These are phyloP conservation scores for Alternaria sp. DNA, from an alignment of 2,329 filamentous ascomycete genomes.

Conservation along the genomic window DNA sequence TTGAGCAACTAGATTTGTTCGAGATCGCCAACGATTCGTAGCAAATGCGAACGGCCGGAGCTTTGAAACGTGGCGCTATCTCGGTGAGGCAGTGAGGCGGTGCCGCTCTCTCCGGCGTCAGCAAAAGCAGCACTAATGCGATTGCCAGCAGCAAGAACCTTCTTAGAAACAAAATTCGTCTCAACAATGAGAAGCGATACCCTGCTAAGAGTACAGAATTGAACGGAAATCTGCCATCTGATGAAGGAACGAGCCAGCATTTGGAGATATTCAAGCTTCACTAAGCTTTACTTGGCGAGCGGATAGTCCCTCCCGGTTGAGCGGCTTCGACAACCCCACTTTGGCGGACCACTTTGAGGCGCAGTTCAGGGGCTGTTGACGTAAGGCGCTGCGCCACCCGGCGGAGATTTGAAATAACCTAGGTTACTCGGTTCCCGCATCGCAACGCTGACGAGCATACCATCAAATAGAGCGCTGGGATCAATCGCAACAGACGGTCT, in stretches of 20 bases:
- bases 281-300: conserved; percentile 26
- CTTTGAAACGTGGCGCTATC: conserved; percentile 19
- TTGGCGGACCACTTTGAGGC: conserved; percentile 6
- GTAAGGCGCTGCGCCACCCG: conserved; percentile 14
- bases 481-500: too few relatives aligned
- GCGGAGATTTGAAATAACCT: not conserved
- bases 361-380: conserved; percentile 16
- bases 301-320: conserved; percentile 4
- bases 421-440: too few relatives aligned
- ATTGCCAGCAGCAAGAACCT: not conserved
- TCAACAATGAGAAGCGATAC: not conserved
- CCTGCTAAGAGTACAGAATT: not conserved
- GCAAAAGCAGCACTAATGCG: not conserved
- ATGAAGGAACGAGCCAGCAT: not conserved
- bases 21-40: conserved; percentile 15
- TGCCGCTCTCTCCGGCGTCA: conserved; percentile 4
- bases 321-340: conserved; percentile 5
- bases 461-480: too few relatives aligned
- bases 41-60: conserved; percentile 13
- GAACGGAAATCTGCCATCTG: not conserved
- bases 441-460: too few relatives aligned
- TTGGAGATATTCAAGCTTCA: not conserved
- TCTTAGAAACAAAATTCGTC: not conserved
- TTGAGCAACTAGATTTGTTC: conserved; percentile 10
- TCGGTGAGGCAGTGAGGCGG: conserved; percentile 18